These are phyloP conservation scores for Rhododendron simsii DNA, from an alignment of 148 eudicot genomes.

Conservation along the genomic window DNA sequence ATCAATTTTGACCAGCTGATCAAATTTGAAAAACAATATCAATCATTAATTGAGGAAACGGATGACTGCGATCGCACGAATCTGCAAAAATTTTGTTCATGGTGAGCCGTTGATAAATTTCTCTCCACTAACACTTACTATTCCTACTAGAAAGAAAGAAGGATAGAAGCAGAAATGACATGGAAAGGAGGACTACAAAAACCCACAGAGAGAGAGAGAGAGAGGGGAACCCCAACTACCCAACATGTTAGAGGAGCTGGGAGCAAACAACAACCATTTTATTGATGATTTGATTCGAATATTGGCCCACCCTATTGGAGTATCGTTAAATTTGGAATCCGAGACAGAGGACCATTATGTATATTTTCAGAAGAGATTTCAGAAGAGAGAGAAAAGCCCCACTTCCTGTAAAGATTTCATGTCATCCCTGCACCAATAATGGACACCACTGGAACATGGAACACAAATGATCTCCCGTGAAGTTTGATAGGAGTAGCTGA, in stretches of 20 bases:
- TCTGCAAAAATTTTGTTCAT: no score
- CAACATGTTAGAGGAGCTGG: slow-evolving; percentile 10
- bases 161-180: background rate
- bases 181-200: background rate
- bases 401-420: background rate
- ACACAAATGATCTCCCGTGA: no score
- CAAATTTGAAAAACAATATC: no score
- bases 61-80: rapidly evolving
- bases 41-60: no score
- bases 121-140: no score
- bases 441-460: background rate
- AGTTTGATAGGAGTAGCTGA: no score
- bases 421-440: background rate
- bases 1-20: no score
- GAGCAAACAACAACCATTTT: background rate
- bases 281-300: background rate
- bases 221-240: background rate
- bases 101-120: no score
- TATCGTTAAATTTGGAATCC: background rate
- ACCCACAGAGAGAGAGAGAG: no score
- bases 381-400: background rate
- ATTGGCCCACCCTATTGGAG: background rate
- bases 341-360: background rate
- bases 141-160: background rate
- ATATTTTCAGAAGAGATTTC: background rate